Conservation (phyloP, 352 stramenopile species). For the Pythium volutum region DNA sequence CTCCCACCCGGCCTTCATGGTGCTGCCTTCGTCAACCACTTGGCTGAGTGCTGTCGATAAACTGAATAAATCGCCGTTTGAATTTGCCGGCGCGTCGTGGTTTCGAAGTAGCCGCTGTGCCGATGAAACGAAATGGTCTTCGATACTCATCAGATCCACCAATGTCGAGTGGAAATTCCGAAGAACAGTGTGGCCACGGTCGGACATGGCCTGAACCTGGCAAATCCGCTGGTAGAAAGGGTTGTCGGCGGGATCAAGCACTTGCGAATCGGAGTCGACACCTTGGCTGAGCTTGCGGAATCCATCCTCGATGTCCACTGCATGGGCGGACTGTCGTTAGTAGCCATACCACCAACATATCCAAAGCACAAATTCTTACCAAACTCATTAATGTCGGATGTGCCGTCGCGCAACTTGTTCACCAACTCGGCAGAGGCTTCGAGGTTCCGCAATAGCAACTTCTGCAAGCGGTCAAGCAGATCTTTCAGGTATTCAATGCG, state of each 20-base stretch:
- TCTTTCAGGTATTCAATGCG: conserved; percentile 79
- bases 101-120: conserved; percentile 54
- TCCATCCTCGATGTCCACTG: conserved; percentile 73
- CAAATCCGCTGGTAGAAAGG: conserved; percentile 64
- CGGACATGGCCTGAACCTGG: conserved; percentile 65
- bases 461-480: conserved; percentile 65
- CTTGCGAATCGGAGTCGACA: conserved; percentile 39
- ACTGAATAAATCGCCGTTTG: conserved; percentile 22
- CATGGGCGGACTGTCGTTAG: background rate
- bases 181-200: conserved; percentile 61
- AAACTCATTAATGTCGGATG: conserved; percentile 57
- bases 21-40: conserved; percentile 46
- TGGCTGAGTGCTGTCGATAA: conserved; percentile 17
- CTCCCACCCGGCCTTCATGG: conserved; percentile 60
- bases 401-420: conserved; percentile 46
- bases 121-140: conserved; percentile 50
- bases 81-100: conserved; percentile 35
- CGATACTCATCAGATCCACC: conserved; percentile 51
- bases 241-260: conserved; percentile 52
- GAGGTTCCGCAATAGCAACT: conserved; percentile 47
- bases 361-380: conserved; percentile 31
- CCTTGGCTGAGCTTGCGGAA: conserved; percentile 56
- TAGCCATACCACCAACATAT: background rate
- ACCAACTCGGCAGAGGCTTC: conserved; percentile 42
- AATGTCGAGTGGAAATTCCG: conserved; percentile 47